phyloP scores from a whole-genome alignment of 108 stramenopile species.

The Skeletonema costatum region DNA sequence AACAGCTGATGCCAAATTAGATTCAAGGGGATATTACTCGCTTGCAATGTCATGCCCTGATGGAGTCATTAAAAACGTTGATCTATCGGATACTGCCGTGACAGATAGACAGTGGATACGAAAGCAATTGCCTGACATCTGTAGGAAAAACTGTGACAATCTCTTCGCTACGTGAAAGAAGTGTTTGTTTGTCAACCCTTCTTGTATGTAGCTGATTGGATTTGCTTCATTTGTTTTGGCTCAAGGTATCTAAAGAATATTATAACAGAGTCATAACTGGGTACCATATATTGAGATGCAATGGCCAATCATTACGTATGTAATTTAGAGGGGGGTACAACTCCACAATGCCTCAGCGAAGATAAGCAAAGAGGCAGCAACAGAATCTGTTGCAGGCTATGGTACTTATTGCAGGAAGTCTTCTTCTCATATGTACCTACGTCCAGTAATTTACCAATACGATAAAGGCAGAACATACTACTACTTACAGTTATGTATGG shows the following conservation, averaged over 20 bases:
- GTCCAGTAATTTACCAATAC: too few species aligned
- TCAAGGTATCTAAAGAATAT: not conserved
- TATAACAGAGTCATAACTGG: not conserved
- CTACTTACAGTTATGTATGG: too few species aligned
- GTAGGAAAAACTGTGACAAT: constrained; percentile 61
- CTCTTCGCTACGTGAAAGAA: constrained; percentile 40
- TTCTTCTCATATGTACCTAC: too few species aligned
- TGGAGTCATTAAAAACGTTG: constrained; percentile 60
- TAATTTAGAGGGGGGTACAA: too few species aligned
- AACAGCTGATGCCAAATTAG: constrained; percentile 52
- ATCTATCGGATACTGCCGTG: constrained; percentile 50
- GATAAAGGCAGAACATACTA: too few species aligned
- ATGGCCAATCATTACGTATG: too few species aligned
- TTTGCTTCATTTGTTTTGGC: not conserved
- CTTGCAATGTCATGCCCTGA: constrained; percentile 68
- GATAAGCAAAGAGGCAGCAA: too few species aligned
- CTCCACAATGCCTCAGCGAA: too few species aligned
- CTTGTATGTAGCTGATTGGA: not conserved
- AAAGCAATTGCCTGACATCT: constrained; percentile 56
- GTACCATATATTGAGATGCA: too few species aligned
- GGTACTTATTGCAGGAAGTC: too few species aligned
- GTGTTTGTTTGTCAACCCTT: not conserved
- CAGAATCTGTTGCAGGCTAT: too few species aligned
- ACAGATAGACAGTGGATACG: constrained; percentile 59
- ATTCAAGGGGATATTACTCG: constrained; percentile 49